Evolutionary conservation across 352 stramenopile genomes (phyloP), one percentile per base, ranked within the genome.

Genomic region (Thalassiosira ordinaria): DNA sequence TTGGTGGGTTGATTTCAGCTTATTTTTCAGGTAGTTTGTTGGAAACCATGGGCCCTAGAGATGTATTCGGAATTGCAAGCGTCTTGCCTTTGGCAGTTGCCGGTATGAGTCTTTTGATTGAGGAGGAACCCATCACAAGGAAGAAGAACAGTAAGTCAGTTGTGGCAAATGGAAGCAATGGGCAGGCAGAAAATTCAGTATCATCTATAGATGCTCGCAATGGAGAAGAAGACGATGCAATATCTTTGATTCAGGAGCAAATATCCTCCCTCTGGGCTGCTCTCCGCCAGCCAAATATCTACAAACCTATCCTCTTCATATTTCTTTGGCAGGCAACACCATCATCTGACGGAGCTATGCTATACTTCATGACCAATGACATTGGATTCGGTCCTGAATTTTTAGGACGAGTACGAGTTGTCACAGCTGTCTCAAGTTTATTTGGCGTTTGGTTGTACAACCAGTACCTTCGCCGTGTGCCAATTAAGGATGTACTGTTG

Each of bases 291-390:
- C 93, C 93, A 1, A 92, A 96, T 14, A 97, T 99, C 72, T 98
- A 95, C 93, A 97, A 97, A 84, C 97, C 96, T 35, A 94, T 96
- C n/a, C 80, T 98, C 0, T 99, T 97, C 89, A 85, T 99, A 2
- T 98, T 98, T 74, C 82, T 98, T 0, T 98, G 96, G 59, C 94
- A 97, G 82, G 95, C 96, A 7, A 97, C 96, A 31, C 97, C 97
- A 6, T 96, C 95, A 24, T 97, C 96, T 74, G 97, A 97, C 52
- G 95, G 97, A 49, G 96, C 97, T 5, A 96, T 97, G 66, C 97
- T 99, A 62, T 98, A 97, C 80, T 99, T 98, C 72, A 89, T 97
- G 14, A 98, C 96, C 0, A 95, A 98, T 71, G 95, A 98, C 47
- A 91, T 99, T 41, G 84, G 95, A 67, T 97, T 99, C 78, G 95